Percentiles rank a stretch among this genome's conserved stretches.
These are phyloP conservation scores for Fagopyrum tataricum DNA, from an alignment of 148 eudicot genomes.

Conservation along the genomic window DNA sequence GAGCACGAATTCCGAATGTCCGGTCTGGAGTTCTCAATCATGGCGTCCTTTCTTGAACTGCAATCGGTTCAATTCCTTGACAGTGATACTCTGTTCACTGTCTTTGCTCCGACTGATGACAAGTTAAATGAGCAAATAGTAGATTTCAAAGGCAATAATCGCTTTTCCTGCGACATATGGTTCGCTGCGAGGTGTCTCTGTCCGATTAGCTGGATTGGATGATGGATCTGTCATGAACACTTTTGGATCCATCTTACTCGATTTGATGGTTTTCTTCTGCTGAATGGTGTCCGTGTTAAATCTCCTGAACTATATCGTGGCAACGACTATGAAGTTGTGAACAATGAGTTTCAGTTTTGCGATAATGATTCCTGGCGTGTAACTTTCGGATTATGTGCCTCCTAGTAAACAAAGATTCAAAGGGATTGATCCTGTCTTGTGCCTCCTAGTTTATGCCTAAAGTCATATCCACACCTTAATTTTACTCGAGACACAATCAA, in stretches of 20 bases:
- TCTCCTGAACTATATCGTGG: constrained; percentile 16
- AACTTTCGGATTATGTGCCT: background rate
- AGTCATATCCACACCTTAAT: too few species aligned
- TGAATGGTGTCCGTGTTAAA: constrained; percentile 38
- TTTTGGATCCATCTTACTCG: constrained; percentile 26
- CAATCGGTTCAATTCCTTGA: constrained; percentile 30
- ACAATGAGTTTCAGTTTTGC: background rate
- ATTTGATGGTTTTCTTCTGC: constrained; percentile 24
- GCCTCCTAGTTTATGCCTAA: too few species aligned
- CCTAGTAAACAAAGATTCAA: background rate
- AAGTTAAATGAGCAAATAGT: constrained; percentile 29
- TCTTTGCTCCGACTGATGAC: constrained; percentile 49
- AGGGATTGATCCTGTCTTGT: background rate
- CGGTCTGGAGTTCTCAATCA: constrained; percentile 32
- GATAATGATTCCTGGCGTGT: background rate
- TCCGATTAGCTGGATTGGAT: constrained; percentile 21
- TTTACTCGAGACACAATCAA: too few species aligned
- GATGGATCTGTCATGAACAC: constrained; percentile 28
- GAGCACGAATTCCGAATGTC: constrained; percentile 17
- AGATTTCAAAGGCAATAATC: constrained; percentile 23
- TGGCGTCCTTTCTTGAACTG: constrained; percentile 59
- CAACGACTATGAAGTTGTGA: background rate
- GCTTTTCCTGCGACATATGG: constrained; percentile 43
- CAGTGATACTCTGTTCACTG: constrained; percentile 21
- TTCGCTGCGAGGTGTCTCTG: constrained; percentile 37